Evolutionary conservation across 2,329 filamentous ascomycete species (phyloP), one percentile per base, ranked within the genome.

Genomic region (Fusarium agapanthi): DNA sequence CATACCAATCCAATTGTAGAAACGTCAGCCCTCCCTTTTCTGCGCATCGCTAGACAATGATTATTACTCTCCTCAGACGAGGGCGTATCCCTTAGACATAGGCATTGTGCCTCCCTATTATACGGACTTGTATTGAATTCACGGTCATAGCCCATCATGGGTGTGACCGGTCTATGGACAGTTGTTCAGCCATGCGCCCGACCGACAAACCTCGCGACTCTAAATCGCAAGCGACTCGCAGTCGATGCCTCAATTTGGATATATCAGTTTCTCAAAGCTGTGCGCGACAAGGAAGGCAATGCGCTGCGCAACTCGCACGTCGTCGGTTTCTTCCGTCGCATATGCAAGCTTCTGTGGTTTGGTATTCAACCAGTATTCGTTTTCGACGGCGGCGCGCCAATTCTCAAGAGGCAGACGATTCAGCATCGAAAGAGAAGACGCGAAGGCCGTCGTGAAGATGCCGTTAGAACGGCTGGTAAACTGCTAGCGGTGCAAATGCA

Each of bases 161-260:
- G 96, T 91, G 96, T 99, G 73, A 97, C 95, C 79, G 95, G 95
- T 74, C 93, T 99, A 74, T 99, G 96, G 96, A 95, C 94, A 72
- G 94, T 99, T 58, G 87, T 98, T 73, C 94, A 97, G 83, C 96
- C 96, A 50, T 98, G 95, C 80, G 96, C 96, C 53, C 93, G 96
- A 41, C 97, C 96, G 26, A 97, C 97, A 71, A 98, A 97, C 82
- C 92, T 99, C 77, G 95, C 97, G 77, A 97, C 95, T 20, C 90
- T 99, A 68, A 98, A 98, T 82, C 94, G 93, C 76, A 98, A 97
- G 84, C 94, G 96, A 22, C 92, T 99, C 55, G 97, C 96, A 51
- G 94, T 99, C 75, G 96, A 99, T 84, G 96, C 97, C 65, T 98
- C 95, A 18, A 99, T 99, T 80, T 99, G 96, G 96, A 98, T 99